These are phyloP conservation scores for Pharus latifolius DNA, from an alignment of 176 grass and related monocot species.

Conservation along the genomic window DNA sequence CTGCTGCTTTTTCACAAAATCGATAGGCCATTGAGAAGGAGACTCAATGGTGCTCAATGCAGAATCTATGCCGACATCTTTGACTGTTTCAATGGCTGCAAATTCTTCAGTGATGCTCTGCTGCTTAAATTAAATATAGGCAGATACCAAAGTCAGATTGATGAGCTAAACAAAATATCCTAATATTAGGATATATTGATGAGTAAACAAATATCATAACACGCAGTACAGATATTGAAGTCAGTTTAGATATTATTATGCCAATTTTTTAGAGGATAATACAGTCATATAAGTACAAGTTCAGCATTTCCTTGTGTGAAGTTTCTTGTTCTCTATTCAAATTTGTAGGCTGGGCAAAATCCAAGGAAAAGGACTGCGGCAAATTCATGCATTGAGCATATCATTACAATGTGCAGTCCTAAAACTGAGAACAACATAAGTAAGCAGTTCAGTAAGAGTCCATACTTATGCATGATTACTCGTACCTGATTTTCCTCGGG, in stretches of 20 bases:
- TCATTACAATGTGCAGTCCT: background rate
- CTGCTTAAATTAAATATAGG: constrained; percentile 1
- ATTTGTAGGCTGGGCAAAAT: too few species aligned
- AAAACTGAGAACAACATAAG: background rate
- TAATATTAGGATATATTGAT: too few species aligned
- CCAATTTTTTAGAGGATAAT: too few species aligned
- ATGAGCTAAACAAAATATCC: background rate
- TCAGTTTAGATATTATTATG: too few species aligned
- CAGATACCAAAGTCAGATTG: background rate
- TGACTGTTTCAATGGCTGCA: background rate
- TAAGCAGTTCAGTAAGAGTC: background rate
- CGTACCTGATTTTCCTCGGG: constrained; percentile 30
- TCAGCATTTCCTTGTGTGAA: too few species aligned
- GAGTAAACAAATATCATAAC: too few species aligned
- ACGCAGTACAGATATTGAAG: too few species aligned
- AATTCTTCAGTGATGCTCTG: background rate
- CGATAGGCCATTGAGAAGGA: constrained; percentile 28
- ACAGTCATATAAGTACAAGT: too few species aligned
- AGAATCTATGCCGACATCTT: constrained; percentile 8
- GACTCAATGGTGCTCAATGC: constrained; percentile 12
- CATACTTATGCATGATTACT: background rate
- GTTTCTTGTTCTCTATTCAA: too few species aligned
- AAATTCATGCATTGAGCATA: background rate
- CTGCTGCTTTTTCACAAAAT: constrained; percentile 63
- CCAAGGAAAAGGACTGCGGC: too few species aligned